Base-by-base conservation (phyloP, 2,329 filamentous ascomycete genomes). In the Fusarium sp. region DNA sequence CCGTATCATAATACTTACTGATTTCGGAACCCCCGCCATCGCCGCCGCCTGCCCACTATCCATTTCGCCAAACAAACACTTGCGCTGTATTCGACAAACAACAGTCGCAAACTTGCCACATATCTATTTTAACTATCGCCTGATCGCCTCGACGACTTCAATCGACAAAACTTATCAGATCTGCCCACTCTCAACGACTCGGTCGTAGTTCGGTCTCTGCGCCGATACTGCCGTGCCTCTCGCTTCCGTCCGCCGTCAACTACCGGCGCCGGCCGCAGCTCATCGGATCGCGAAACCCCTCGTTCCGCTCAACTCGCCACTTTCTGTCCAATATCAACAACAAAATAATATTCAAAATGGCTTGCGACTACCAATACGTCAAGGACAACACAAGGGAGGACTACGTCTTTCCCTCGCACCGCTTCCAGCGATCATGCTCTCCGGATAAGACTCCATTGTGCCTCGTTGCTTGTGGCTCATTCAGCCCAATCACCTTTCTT, bases 381-480 rank as follows among this genome's bases (percentile, higher is more conserved):
- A 74, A 75, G 74, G 68, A 77, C 44, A 77, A 77, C 70, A 80
- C 78, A 8, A 75, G 69, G 35, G 73, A 75, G 47, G 75, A 64
- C 58, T 92, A 92, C 80, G 80, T 79, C 61, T 92, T 92, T 73
- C 90, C 90, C 12, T 82, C 83, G 23, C 82, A 87, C 70, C 84
- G 89, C 23, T 83, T 92, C 50, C 84, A 85, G 78, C 84, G 83
- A 66, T 82, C 82, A 42, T 84, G 81, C 50, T 84, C 89, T 67
- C 78, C 85, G 80, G 82, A 64, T 88, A 86, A 76, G 88, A 84
- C 29, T 89, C 90, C 66, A 16, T 83, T 92, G 39, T 88, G 92
- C 10, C 85, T 92, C 55, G 89, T 92, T 53, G 90, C 90, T 47
- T 92, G 90, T 74, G 90, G 88, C 50, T 88, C 86, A 75, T 94